Conservation (phyloP, 192 early-diverging fungal species). For the Entomortierella parvispora region DNA sequence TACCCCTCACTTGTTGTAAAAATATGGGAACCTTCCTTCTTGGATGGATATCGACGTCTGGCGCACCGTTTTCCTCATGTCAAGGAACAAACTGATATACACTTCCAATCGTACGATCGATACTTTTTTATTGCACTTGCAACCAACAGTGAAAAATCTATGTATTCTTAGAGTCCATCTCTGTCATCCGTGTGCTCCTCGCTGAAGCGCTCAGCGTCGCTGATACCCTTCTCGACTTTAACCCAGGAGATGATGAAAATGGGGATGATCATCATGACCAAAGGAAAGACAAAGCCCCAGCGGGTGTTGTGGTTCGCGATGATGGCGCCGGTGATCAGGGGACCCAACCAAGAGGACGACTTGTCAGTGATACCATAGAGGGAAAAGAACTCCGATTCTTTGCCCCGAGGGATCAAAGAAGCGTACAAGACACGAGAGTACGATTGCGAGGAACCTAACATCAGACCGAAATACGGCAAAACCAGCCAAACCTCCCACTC, state of each 20-base stretch:
- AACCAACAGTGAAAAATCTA: too few relatives aligned
- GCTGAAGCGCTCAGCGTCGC: conserved; percentile 56
- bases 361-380: conserved; percentile 79
- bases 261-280: conserved; percentile 65
- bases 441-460: conserved; percentile 66
- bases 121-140: too few relatives aligned
- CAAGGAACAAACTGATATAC: too few relatives aligned
- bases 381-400: conserved; percentile 78
- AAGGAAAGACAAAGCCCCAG: conserved; percentile 64
- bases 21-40: too few relatives aligned
- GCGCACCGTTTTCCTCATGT: too few relatives aligned
- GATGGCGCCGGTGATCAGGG: conserved; percentile 75
- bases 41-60: too few relatives aligned
- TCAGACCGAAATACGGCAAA: conserved; percentile 67
- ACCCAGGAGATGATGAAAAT: conserved; percentile 62
- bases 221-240: conserved; percentile 66
- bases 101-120: too few relatives aligned
- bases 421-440: conserved; percentile 72
- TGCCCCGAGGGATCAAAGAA: conserved; percentile 70
- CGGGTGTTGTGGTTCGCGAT: conserved; percentile 63
- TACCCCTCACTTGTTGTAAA: too few relatives aligned
- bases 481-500: conserved; percentile 64
- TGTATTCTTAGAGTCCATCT: conserved; percentile 38
- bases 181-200: conserved; percentile 42
- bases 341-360: conserved; percentile 77